These are phyloP conservation scores for Paramecium octaurelia DNA, from an alignment of 73 alveolate species.

Conservation along the genomic window DNA sequence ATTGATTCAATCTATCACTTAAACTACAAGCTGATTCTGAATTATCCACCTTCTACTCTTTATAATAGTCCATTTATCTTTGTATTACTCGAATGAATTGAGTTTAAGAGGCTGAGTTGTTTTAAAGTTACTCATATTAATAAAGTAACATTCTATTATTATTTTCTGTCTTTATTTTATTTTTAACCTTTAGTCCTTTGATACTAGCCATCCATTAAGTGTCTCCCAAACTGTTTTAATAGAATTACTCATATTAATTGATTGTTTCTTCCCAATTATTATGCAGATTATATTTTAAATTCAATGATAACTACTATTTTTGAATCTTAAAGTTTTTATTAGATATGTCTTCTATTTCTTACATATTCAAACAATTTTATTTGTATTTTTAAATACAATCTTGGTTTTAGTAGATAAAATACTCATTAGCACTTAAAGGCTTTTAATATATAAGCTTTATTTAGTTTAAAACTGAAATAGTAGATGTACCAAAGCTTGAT, in stretches of 20 bases:
- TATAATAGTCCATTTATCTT: not conserved
- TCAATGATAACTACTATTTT: not conserved
- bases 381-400: not conserved
- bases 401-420: not conserved
- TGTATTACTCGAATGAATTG: not conserved
- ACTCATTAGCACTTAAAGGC: not conserved
- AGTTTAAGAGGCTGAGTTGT: not conserved
- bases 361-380: not conserved
- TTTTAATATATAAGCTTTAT: not conserved
- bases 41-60: not conserved
- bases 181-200: not conserved
- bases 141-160: not conserved
- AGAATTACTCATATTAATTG: not conserved
- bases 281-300: not conserved
- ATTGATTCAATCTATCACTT: conserved; percentile 25
- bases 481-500: not conserved
- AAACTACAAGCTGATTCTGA: conserved; percentile 38
- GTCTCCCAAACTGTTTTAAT: not conserved
- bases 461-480: not conserved
- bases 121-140: not conserved
- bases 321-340: not conserved
- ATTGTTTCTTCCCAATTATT: not conserved
- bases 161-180: not conserved
- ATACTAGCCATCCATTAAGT: not conserved
- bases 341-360: not conserved